These are phyloP conservation scores for Papiliotrema fonsecae DNA, from an alignment of 1,284 basidiomycete species.

Conservation along the genomic window DNA sequence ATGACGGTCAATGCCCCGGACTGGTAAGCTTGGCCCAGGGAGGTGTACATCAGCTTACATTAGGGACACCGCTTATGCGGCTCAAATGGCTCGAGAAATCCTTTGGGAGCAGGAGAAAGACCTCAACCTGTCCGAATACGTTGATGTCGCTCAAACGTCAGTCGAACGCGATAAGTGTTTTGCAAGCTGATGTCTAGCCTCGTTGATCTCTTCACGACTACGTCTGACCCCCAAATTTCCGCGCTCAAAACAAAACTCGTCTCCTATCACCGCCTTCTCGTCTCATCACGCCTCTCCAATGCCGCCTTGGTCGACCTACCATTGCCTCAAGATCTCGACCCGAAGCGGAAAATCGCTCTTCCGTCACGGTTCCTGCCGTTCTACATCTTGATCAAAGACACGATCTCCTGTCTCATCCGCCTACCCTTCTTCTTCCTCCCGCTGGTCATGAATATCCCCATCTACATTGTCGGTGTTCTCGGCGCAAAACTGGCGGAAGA, in stretches of 20 bases:
- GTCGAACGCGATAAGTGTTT: slow-evolving; percentile 26
- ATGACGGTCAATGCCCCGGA: slow-evolving; percentile 87
- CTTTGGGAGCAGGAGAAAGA: slow-evolving; percentile 74
- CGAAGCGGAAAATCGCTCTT: slow-evolving; percentile 62
- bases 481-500: slow-evolving; percentile 72
- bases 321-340: slow-evolving; percentile 68
- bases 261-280: slow-evolving; percentile 80
- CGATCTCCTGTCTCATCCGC: slow-evolving; percentile 61
- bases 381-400: slow-evolving; percentile 69
- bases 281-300: slow-evolving; percentile 74
- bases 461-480: slow-evolving; percentile 70
- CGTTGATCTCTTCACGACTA: slow-evolving; percentile 74
- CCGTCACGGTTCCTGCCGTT: slow-evolving; percentile 77
- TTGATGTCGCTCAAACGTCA: slow-evolving; percentile 82
- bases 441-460: slow-evolving; percentile 71
- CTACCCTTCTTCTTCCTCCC: slow-evolving; percentile 85
- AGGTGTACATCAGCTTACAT: not conserved
- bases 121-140: slow-evolving; percentile 72
- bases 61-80: slow-evolving; percentile 80
- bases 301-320: slow-evolving; percentile 67
- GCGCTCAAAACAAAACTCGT: slow-evolving; percentile 65
- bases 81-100: slow-evolving; percentile 82
- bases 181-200: slow-evolving; percentile 53
- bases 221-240: slow-evolving; percentile 55
- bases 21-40: slow-evolving; percentile 58